Evolutionary conservation across 345 rosid genomes (phyloP), one percentile per base, ranked within the genome.

Genomic region (Gossypium stocksii): DNA sequence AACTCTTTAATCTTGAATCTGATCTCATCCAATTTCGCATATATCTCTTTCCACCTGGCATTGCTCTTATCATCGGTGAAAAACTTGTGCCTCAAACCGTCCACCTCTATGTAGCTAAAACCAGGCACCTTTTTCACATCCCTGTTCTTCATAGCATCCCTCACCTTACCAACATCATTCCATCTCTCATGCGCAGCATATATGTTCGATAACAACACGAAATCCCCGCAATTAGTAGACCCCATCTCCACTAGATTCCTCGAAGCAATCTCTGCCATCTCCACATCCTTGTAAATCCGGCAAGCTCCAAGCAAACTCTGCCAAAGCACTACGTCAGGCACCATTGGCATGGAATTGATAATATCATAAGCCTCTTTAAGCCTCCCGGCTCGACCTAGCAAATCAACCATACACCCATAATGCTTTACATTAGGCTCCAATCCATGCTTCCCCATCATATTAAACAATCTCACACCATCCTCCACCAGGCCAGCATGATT

Each of bases 401-500:
- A 82, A 84, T 94, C 98, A 71, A 94, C 94, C 15, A 94, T 82
- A 45, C 86, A 84, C 61, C 98, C 98, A 65, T 88, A 89, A 54
- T 90, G 98, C 82, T 90, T 94, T 72, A 89, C 79, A 72, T 88
- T 90, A 61, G 87, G 94, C 45, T 74, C 72, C 7, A 90, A 80
- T 17, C 87, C 90, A 7, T 69, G 77, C 44, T 57, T 80, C 68
- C 71, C 80, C 93, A 92, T 92, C 9, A 72, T 83, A 75, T 87
- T 79, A 78, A 92, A 92, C 82, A 92, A 48, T 19, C 80, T 72
- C 52, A 66, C 57, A 49, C 97, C 98, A 19, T 89, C 87, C 59
- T 89, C 93, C 54, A 92, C 97, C 77, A 94, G 77, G 38, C 98
- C 98, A 0, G 87, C 86, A 71, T 94, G 98, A 71, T 91, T 94